phyloP scores from a whole-genome alignment of 164 flowering plant species.

The Umbellularia californica region DNA sequence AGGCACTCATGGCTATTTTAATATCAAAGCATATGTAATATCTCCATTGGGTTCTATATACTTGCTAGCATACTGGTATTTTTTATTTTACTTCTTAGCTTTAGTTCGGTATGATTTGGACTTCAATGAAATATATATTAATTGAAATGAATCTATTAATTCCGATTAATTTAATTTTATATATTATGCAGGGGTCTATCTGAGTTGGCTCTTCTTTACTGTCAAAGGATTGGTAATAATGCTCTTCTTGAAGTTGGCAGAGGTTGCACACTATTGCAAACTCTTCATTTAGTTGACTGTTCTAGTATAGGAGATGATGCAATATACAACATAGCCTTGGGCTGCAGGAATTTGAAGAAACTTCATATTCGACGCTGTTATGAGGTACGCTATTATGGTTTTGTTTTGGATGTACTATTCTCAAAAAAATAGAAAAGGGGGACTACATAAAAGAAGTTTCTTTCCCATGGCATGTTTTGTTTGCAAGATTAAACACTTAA shows the following conservation, averaged over 20 bases:
- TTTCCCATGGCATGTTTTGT: too few relatives aligned
- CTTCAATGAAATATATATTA: neutral
- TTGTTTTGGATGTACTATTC: neutral
- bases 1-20: neutral
- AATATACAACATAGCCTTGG: constrained; percentile 65
- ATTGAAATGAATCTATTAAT: neutral
- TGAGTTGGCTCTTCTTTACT: constrained; percentile 71
- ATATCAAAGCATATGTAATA: too few relatives aligned
- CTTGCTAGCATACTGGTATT: too few relatives aligned
- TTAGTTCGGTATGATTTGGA: too few relatives aligned
- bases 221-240: constrained; percentile 61
- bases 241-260: constrained; percentile 71
- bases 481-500: too few relatives aligned
- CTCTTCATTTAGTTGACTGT: constrained; percentile 85
- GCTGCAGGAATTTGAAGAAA: constrained; percentile 70
- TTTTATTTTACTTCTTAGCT: too few relatives aligned
- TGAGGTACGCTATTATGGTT: constrained; percentile 41
- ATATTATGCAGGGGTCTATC: constrained; percentile 54
- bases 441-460: too few relatives aligned
- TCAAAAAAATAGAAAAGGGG: too few relatives aligned
- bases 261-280: constrained; percentile 78
- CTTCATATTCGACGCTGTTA: constrained; percentile 90
- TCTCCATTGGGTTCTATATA: too few relatives aligned
- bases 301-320: constrained; percentile 80
- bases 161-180: neutral